Evolutionary conservation across 2,329 filamentous ascomycete species (phyloP), one percentile per base, ranked within the genome.

Genomic region (Colletotrichum incanum): DNA sequence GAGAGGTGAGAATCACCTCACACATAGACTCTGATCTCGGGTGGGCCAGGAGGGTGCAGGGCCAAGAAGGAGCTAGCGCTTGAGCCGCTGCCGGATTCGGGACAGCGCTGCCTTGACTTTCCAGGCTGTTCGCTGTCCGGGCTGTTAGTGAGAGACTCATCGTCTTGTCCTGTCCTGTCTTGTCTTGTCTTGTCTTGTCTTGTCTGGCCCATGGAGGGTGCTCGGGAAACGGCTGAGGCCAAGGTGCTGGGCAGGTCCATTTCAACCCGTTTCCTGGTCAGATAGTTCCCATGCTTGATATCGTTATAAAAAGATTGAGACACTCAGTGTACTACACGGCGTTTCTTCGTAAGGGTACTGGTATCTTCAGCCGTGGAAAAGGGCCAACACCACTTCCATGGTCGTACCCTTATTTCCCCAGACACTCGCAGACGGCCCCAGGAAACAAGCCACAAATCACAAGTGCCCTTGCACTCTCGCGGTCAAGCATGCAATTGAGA

Each of bases 71-170:
- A 39, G 41, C 68, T 67, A 71, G 28, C 56, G 64, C 68, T 71
- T 58, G 69, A 72, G 65, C 65, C 65, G 69, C 56, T 47, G 65
- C 55, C 58, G 65, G 65, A 54, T 58, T 72, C 41, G 58, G 59
- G 37, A 72, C 52, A 58, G 64, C 16, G 28, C 39, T 20, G 62
- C 52, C 39, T 66, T 50, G 62, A 18, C 26, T 26, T 26, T 39
- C n/a, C n/a, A 41, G 34, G 37, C n/a, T 62, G 26, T 59, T 59
- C 43, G 55, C 59, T 49, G 34, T 69, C 26, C 45, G 31, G 45
- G 34, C 55, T 55, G 67, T 60, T 66, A 60, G 62, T 41, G 58
- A 23, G 49, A 37, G 65, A 66, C 63, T 31, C 62, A 18, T 31
- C 54, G 26, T 26, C 16, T 11, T 23, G 14, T 49, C 23, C 28